phyloP scores from a whole-genome alignment of 2,329 filamentous ascomycete genomes.

The Monilinia vaccinii-corymbosi region DNA sequence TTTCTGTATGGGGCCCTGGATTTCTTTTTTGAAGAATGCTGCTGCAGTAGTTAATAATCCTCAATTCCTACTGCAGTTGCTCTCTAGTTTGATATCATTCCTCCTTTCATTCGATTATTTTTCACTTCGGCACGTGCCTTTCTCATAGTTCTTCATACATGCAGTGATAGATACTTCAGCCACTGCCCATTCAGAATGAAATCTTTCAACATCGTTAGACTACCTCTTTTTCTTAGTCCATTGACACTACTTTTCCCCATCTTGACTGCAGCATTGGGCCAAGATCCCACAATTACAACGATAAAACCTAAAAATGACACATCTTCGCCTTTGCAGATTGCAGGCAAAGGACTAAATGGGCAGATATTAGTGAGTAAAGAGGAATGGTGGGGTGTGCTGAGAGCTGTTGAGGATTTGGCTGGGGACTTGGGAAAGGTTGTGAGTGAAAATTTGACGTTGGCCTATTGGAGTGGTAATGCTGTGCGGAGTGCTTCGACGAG shows the following conservation, averaged over 20 bases:
- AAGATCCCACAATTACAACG: slow-evolving; percentile 15
- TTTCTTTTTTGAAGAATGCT: not conserved
- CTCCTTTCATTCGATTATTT: not conserved
- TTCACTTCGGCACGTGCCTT: not conserved
- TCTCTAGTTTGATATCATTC: not conserved
- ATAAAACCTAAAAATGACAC: slow-evolving; percentile 27
- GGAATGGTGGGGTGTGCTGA: slow-evolving; percentile 60
- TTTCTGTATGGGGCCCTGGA: not conserved
- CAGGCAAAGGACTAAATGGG: slow-evolving; percentile 29
- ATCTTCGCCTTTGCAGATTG: slow-evolving; percentile 19
- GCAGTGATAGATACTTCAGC: not conserved
- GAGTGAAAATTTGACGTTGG: slow-evolving; percentile 49
- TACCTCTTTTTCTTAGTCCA: not conserved
- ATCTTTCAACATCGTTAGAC: not conserved
- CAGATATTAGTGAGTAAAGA: slow-evolving; percentile 47
- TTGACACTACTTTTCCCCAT: not conserved
- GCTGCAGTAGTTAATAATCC: not conserved
- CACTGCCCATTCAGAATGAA: not conserved
- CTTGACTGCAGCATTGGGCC: not conserved
- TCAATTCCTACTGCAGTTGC: not conserved
- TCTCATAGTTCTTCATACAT: not conserved
- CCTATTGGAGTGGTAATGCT: slow-evolving; percentile 16
- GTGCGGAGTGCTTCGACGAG: slow-evolving; percentile 2
- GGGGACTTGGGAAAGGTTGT: slow-evolving; percentile 58
- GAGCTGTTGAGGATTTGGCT: slow-evolving; percentile 58